phyloP scores from a whole-genome alignment of 805 yeast species.

The Wickerhamiella azymoides region DNA sequence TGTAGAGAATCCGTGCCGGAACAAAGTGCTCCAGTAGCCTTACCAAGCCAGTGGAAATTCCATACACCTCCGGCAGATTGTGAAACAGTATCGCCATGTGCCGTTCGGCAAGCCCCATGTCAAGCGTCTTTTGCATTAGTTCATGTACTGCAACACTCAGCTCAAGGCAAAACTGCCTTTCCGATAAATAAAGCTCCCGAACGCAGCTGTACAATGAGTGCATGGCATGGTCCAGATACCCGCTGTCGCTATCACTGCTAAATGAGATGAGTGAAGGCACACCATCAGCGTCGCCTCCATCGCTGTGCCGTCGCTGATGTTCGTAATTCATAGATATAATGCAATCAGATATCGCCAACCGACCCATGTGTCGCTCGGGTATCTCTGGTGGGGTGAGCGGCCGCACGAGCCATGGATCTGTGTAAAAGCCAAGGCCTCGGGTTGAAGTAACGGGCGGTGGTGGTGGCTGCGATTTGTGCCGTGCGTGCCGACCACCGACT shows the following conservation, averaged over 20 bases:
- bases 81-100: constrained; percentile 22
- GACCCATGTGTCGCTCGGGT: constrained; percentile 3
- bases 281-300: background rate
- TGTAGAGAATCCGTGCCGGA: constrained; percentile 12
- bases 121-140: constrained; percentile 20
- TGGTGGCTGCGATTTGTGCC: background rate
- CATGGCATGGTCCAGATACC: background rate
- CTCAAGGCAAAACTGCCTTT: constrained; percentile 26
- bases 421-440: background rate
- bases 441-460: background rate
- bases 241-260: background rate
- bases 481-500: background rate
- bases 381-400: background rate
- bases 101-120: constrained; percentile 19
- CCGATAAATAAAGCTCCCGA: constrained; percentile 28
- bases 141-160: constrained; percentile 25
- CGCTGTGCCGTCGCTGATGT: background rate
- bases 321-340: background rate
- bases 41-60: constrained; percentile 22
- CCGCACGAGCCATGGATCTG: background rate
- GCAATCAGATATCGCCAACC: background rate
- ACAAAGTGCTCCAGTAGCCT: constrained; percentile 20
- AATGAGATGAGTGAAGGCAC: constrained; percentile 4
- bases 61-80: constrained; percentile 24
- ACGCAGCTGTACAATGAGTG: constrained; percentile 20